Evolutionary conservation across 768 basidiomycete genomes (phyloP), one percentile per base, ranked within the genome.

Genomic region (Pseudohyphozyma bogoriensis): DNA sequence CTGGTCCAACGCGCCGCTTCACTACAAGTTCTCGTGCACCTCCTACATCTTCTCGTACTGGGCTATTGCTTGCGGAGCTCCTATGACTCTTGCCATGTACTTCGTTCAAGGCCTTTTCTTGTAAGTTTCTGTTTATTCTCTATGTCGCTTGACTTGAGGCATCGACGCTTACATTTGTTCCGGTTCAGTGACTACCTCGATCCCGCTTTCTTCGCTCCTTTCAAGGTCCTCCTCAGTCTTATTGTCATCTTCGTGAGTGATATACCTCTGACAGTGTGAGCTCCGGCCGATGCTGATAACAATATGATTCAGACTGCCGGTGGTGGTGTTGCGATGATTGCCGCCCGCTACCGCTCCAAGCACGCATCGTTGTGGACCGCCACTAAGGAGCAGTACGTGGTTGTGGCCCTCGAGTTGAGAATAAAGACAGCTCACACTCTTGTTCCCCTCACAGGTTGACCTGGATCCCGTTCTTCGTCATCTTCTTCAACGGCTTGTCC

Each of bases 401-500:
- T n/a, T n/a, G n/a, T n/a, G n/a, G n/a, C n/a, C n/a, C n/a, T n/a
- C n/a, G n/a, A n/a, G n/a, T n/a, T n/a, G n/a, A n/a, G n/a, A n/a
- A n/a, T n/a, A n/a, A n/a, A n/a, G n/a, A n/a, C n/a, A n/a, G n/a
- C n/a, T n/a, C n/a, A n/a, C n/a, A n/a, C n/a, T n/a, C n/a, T 84
- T 81, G 80, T 72, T 84, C 47, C 83, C 86, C n/a, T n/a, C n/a
- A n/a, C 83, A 85, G 73, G 85, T 83, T 81, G 55, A 79, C 77
- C 5, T 85, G 81, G 80, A 72, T 83, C 44, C 83, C 85, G 5
- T 87, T 87, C 81, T 86, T 88, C 83, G 83, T 69, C 73, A 84
- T 69, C 55, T 64, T 64, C 61, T 59, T 59, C 52, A 71, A 57
- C 51, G 57, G 67, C 37, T 18, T 59, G 31, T 51, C 33, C 57